Percentiles rank a stretch among this genome's conserved stretches.
These are phyloP conservation scores for Lactifluus pinguis DNA, from an alignment of 768 basidiomycete species.

Conservation along the genomic window DNA sequence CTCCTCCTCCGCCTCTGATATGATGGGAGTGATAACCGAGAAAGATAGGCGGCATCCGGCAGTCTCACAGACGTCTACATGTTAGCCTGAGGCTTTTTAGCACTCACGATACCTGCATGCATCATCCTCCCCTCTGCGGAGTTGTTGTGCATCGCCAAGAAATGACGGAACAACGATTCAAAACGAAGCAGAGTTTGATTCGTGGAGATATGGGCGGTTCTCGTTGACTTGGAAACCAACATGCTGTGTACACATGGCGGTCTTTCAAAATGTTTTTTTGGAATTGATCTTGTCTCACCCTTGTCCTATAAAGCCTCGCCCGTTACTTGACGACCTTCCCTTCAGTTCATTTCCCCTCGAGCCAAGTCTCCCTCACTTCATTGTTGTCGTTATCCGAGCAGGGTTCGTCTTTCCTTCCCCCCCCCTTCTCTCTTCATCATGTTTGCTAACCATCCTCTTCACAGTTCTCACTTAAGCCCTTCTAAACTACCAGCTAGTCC, in stretches of 20 bases:
- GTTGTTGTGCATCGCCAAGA: neutral
- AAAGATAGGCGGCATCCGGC: neutral
- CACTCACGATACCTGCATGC: neutral
- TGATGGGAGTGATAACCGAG: too few relatives aligned
- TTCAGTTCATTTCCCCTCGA: neutral
- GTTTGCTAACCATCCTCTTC: neutral
- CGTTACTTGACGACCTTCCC: neutral
- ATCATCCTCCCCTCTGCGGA: neutral
- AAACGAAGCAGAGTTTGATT: neutral
- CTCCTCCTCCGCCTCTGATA: too few relatives aligned
- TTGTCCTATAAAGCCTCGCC: constrained; percentile 1
- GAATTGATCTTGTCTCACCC: neutral
- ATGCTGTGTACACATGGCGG: neutral
- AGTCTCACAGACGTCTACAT: too few relatives aligned
- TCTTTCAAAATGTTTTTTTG: neutral
- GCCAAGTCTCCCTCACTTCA: too few relatives aligned
- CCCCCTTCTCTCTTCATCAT: constrained; percentile 31
- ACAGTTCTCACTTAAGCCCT: constrained; percentile 18
- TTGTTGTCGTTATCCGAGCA: too few relatives aligned
- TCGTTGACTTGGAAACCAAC: constrained; percentile 8
- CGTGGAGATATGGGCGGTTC: neutral
- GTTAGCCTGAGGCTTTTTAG: too few relatives aligned
- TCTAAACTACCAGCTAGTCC: neutral
- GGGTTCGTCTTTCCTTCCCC: too few relatives aligned
- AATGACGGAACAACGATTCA: neutral